Evolutionary conservation across 768 basidiomycete species (phyloP).

Genomic region (Pholiota conissans): DNA sequence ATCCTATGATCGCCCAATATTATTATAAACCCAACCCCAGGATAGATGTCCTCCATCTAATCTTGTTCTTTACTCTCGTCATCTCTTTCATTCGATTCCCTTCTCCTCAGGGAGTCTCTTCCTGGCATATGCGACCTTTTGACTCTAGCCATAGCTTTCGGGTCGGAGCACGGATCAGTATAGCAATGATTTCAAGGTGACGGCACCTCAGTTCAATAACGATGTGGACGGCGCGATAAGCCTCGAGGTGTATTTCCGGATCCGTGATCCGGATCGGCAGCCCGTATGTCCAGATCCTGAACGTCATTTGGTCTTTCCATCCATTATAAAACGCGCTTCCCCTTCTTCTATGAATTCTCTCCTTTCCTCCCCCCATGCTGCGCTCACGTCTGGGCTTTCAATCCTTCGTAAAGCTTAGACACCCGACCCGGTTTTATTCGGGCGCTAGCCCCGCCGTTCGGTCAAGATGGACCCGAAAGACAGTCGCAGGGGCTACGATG

Average conservation of each 20-base stretch:
- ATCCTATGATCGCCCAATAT: no score
- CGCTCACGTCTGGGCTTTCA: conserved; percentile 6
- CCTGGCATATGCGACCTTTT: no score
- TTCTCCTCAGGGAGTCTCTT: no score
- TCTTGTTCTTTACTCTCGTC: no score
- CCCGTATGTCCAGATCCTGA: not conserved
- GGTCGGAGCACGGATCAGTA: not conserved
- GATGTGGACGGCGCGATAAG: no score
- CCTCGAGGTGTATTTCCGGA: no score
- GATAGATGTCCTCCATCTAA: no score
- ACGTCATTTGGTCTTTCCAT: not conserved
- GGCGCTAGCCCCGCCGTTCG: not conserved
- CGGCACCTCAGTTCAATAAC: not conserved
- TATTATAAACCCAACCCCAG: no score
- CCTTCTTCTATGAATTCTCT: not conserved
- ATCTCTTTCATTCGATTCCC: no score
- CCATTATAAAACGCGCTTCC: not conserved
- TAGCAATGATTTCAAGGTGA: not conserved
- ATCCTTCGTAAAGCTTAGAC: conserved; percentile 1
- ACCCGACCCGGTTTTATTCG: not conserved
- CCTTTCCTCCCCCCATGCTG: conserved; percentile 11
- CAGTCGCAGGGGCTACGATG: conserved; percentile 12
- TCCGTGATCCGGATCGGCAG: not conserved
- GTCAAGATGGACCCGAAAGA: conserved; percentile 8
- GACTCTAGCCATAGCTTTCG: no score